Evolutionary conservation across 73 alveolate genomes (phyloP).

Genomic region (Uronychia setigera): DNA sequence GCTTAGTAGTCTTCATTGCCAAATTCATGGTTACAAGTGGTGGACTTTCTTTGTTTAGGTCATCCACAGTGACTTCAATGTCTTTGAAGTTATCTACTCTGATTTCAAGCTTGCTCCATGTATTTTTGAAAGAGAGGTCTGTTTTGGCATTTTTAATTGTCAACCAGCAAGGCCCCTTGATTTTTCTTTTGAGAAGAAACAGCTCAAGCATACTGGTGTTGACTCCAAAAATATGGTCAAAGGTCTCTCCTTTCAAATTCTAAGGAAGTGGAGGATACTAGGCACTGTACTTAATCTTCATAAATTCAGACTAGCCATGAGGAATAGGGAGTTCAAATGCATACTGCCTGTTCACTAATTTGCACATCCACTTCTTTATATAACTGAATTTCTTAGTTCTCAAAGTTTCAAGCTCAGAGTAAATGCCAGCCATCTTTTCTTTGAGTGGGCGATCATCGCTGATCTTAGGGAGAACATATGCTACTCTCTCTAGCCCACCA

Average conservation of each 20-base stretch:
- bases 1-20: slow-evolving; percentile 69
- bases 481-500: slow-evolving; percentile 73
- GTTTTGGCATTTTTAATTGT: slow-evolving; percentile 73
- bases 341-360: slow-evolving; percentile 77
- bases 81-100: slow-evolving; percentile 67
- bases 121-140: slow-evolving; percentile 62
- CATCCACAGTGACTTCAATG: slow-evolving; percentile 71
- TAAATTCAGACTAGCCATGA: slow-evolving; percentile 65
- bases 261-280: slow-evolving; percentile 76
- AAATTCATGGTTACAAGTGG: slow-evolving; percentile 81
- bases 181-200: slow-evolving; percentile 81
- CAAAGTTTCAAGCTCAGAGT: slow-evolving; percentile 71
- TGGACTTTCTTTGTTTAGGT: slow-evolving; percentile 75
- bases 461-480: slow-evolving; percentile 79
- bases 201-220: slow-evolving; percentile 88
- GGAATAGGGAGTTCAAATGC: slow-evolving; percentile 93
- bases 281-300: slow-evolving; percentile 82
- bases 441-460: slow-evolving; percentile 65
- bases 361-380: slow-evolving; percentile 79
- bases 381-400: slow-evolving; percentile 64
- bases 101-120: slow-evolving; percentile 84
- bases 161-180: slow-evolving; percentile 98
- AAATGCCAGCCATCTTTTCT: slow-evolving; percentile 59
- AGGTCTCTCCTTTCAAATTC: slow-evolving; percentile 71
- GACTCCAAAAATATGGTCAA: slow-evolving; percentile 82